phyloP scores from a whole-genome alignment of 164 flowering plant species.

The Vitis amurensis region DNA sequence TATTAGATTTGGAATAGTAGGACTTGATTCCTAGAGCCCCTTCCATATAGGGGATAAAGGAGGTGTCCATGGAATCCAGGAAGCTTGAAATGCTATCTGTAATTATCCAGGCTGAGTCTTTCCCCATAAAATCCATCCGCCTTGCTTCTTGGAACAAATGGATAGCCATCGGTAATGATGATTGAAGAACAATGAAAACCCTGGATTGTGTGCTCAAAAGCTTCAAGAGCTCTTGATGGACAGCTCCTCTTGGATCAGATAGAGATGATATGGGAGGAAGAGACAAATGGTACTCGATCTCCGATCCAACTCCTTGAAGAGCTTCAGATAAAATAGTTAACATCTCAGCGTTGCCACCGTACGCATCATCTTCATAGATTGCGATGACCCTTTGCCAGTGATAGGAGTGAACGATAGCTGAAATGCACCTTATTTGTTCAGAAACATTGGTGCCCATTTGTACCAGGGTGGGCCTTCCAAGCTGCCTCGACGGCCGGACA shows the following conservation, averaged over 20 bases:
- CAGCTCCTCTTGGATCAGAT: slow-evolving; percentile 14
- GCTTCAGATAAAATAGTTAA: slow-evolving; percentile 20
- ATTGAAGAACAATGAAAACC: slow-evolving; percentile 5
- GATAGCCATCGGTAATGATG: slow-evolving; percentile 12
- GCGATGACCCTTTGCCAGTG: slow-evolving; percentile 34
- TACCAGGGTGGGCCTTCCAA: too few relatives aligned
- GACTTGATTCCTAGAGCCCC: too few relatives aligned
- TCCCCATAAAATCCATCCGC: too few relatives aligned
- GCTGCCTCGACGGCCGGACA: too few relatives aligned
- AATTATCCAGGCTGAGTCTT: too few relatives aligned
- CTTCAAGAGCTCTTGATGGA: slow-evolving; percentile 14
- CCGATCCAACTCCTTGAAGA: slow-evolving; percentile 15
- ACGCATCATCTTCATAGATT: slow-evolving; percentile 42
- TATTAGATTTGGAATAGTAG: too few relatives aligned
- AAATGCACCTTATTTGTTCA: slow-evolving; percentile 8
- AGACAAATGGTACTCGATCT: slow-evolving; percentile 18
- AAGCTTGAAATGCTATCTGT: too few relatives aligned
- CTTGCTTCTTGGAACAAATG: slow-evolving; percentile 13
- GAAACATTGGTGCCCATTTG: too few relatives aligned
- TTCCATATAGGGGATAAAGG: too few relatives aligned
- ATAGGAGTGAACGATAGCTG: slow-evolving; percentile 30
- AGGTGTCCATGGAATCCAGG: too few relatives aligned
- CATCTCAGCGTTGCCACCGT: slow-evolving; percentile 11
- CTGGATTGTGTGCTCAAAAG: slow-evolving; percentile 6
- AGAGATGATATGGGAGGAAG: slow-evolving; percentile 18